Evolutionary conservation across 768 basidiomycete genomes (phyloP), one percentile per base, ranked within the genome.

Genomic region (Boletus rubropictus): DNA sequence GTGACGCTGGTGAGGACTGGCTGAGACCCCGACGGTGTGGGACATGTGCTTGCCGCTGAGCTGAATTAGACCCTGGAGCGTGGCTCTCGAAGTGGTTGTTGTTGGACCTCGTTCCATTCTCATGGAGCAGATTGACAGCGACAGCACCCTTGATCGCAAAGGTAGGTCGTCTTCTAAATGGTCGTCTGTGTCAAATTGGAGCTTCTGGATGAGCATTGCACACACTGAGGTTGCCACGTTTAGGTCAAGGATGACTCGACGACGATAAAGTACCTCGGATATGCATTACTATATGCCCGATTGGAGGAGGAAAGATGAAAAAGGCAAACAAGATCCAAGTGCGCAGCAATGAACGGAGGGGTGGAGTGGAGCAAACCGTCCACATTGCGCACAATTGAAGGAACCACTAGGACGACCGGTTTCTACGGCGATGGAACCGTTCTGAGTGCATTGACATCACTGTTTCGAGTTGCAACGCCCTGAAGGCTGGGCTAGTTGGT

Each of bases 71-170:
- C 58, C 61, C 60, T 62, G 58, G 41, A 49, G 53, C 52, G 41
- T 63, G 61, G 51, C 45, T 34, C 48, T 38, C 60, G 48, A 42
- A 54, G 40, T 49, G 54, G 54, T 53, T 52, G 51, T 36, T 43
- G 46, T 32, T 36, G 44, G 52, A 42, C 58, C 51, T 52, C 51
- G 54, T 63, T 63, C 61, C 61, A 63, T 63, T 63, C 52, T 51
- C 56, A 54, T 63, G 54, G 55, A 59, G 56, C 42, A 39, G 44
- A 39, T 42, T 50, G 54, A 52, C 50, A 40, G 43, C 42, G 52
- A 59, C 47, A 52, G 48, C 50, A 52, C 59, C 59, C 53, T 60
- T 58, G 59, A 61, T 61, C 52, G 54, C 45, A 57, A 56, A 44
- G 41, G 50, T 38, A 50, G 42, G 44, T 44, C 35, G n/a, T 44